Conservation (phyloP, 2,329 filamentous ascomycete genomes). For the Diaporthe caulivora region DNA sequence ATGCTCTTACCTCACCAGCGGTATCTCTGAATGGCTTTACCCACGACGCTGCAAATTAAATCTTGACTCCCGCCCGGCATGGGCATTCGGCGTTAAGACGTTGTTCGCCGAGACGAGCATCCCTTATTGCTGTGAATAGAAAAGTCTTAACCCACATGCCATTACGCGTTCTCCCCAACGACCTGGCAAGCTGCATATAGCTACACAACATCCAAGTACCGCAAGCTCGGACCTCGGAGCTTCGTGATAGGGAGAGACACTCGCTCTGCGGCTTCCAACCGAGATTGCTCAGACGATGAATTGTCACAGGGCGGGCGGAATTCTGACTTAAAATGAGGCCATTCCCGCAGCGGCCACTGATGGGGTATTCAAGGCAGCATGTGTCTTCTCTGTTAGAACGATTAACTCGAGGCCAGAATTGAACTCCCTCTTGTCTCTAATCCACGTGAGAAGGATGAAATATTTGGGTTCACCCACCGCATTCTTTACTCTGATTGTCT, state of each 20-base stretch:
- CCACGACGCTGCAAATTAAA: conserved; percentile 6
- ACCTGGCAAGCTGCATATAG: not conserved
- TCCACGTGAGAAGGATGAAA: conserved; percentile 35
- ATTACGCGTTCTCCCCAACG: not conserved
- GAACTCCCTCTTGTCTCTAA: not conserved
- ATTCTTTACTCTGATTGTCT: conserved; percentile 40
- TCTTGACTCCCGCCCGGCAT: not conserved
- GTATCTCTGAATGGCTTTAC: conserved; percentile 1
- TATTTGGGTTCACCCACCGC: conserved; percentile 34
- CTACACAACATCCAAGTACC: not conserved
- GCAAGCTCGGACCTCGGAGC: not conserved
- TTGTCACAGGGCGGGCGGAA: no score
- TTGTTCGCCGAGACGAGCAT: not conserved
- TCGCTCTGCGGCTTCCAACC: not conserved
- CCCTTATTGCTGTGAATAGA: no score
- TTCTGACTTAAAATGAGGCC: not conserved
- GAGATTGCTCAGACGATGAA: not conserved
- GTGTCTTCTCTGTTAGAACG: not conserved
- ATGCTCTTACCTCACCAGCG: not conserved
- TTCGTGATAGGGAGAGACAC: not conserved
- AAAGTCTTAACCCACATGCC: not conserved
- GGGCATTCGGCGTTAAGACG: conserved; percentile 5
- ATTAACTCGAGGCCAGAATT: no score
- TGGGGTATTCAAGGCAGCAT: not conserved
- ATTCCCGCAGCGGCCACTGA: not conserved